Evolutionary conservation across 192 early-diverging fungal genomes (phyloP).

Genomic region (Entrophospora sp.): DNA sequence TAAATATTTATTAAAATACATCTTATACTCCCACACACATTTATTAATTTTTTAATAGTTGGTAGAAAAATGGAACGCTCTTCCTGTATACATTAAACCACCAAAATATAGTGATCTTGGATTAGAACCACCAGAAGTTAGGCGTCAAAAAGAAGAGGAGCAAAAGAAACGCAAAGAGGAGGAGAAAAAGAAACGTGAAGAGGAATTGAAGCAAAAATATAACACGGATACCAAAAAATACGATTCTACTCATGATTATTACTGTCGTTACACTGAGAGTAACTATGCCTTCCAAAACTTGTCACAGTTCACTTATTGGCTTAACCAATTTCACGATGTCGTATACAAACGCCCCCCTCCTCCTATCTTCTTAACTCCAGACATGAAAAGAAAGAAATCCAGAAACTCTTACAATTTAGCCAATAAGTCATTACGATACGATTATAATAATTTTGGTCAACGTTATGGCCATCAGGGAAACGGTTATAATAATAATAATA

Average conservation of each 20-base stretch:
- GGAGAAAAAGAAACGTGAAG: not conserved
- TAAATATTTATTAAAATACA: too few relatives aligned
- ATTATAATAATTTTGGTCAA: too few relatives aligned
- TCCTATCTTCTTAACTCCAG: not conserved
- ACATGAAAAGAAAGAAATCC: too few relatives aligned
- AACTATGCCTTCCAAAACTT: not conserved
- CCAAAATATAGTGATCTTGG: not conserved
- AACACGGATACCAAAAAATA: not conserved
- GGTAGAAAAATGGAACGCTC: not conserved
- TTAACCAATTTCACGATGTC: not conserved
- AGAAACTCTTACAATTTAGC: too few relatives aligned
- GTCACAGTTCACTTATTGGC: not conserved
- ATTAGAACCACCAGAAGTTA: not conserved
- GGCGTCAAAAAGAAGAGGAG: not conserved
- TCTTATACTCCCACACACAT: not conserved
- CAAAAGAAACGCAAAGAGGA: not conserved
- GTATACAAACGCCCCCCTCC: too few relatives aligned
- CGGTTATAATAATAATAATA: too few relatives aligned
- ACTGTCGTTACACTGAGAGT: not conserved
- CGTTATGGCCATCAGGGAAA: too few relatives aligned
- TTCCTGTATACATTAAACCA: not conserved
- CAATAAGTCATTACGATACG: too few relatives aligned
- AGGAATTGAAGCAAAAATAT: not conserved
- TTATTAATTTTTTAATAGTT: not conserved
- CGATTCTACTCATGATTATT: not conserved